Percentiles rank a stretch among this genome's conserved stretches.
These are phyloP conservation scores for Ganoderma sp. DNA, from an alignment of 1,284 basidiomycete species.

Conservation along the genomic window DNA sequence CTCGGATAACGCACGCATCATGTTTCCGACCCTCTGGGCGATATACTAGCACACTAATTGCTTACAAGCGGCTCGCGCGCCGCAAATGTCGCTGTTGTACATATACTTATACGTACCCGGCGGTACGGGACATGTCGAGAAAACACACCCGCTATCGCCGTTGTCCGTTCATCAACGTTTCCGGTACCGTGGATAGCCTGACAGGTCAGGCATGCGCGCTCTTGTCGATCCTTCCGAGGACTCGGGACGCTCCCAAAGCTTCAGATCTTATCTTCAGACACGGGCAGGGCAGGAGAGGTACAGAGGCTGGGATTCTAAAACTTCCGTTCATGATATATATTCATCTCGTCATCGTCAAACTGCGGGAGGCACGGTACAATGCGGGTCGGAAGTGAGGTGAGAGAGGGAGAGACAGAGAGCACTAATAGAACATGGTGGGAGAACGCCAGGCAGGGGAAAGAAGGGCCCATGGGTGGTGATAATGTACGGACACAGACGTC, in stretches of 20 bases:
- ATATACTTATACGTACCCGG: slow-evolving; percentile 31
- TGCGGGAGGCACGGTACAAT: slow-evolving; percentile 35
- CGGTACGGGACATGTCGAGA: slow-evolving; percentile 26
- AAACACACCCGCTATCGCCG: slow-evolving; percentile 13
- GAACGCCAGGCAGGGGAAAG: slow-evolving; percentile 15
- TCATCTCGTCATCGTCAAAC: slow-evolving; percentile 16
- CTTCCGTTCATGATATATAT: slow-evolving; percentile 29
- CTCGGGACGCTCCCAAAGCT: background rate
- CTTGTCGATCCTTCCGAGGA: background rate
- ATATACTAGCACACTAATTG: slow-evolving; percentile 32
- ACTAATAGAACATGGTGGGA: slow-evolving; percentile 36
- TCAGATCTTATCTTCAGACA: too few relatives aligned
- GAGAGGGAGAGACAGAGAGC: slow-evolving; percentile 27
- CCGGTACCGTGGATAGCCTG: background rate
- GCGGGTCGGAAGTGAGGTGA: slow-evolving; percentile 13
- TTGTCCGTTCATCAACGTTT: background rate
- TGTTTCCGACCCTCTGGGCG: slow-evolving; percentile 22
- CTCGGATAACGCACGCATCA: slow-evolving; percentile 27
- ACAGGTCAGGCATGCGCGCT: background rate
- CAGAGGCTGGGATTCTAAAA: slow-evolving; percentile 10
- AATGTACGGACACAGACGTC: slow-evolving; percentile 36
- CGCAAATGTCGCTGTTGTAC: slow-evolving; percentile 28
- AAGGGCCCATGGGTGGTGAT: slow-evolving; percentile 25
- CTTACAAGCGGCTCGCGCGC: slow-evolving; percentile 26
- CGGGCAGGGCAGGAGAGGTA: background rate